Percentiles rank a stretch among this genome's conserved stretches.
phyloP scores from a whole-genome alignment of 2,329 filamentous ascomycete species.

The Fusarium avenaceum region DNA sequence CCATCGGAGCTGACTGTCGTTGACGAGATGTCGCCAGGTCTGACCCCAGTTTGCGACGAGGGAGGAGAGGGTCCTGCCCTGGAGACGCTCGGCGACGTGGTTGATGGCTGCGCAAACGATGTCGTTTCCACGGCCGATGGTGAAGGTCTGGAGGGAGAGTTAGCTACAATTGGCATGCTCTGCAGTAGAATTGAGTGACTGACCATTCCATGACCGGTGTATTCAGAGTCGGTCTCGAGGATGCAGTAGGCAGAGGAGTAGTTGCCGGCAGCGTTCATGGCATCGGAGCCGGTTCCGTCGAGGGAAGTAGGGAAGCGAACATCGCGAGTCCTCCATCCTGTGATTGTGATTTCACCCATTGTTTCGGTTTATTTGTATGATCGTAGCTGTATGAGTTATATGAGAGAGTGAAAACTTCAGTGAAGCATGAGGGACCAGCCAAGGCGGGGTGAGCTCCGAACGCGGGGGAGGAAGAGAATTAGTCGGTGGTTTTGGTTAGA shows the following conservation, averaged over 20 bases:
- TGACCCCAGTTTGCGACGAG: slow-evolving; percentile 86
- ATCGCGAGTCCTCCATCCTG: slow-evolving; percentile 78
- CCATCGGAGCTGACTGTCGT: slow-evolving; percentile 91
- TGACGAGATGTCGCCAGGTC: slow-evolving; percentile 93
- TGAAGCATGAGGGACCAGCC: slow-evolving; percentile 23
- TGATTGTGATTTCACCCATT: slow-evolving; percentile 74
- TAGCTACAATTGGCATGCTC: not conserved
- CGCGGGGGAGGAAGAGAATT: slow-evolving; percentile 41
- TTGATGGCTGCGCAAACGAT: slow-evolving; percentile 89
- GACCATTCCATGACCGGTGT: slow-evolving; percentile 84
- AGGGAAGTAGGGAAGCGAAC: slow-evolving; percentile 91
- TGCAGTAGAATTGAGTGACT: slow-evolving; percentile 4
- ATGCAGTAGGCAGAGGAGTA: slow-evolving; percentile 97
- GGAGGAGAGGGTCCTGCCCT: slow-evolving; percentile 80
- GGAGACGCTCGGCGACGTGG: slow-evolving; percentile 81
- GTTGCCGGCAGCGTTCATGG: slow-evolving; percentile 94
- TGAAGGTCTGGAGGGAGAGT: slow-evolving; percentile 71
- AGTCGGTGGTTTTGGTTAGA: slow-evolving; percentile 1
- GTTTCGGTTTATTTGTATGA: slow-evolving; percentile 14
- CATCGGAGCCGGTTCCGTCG: slow-evolving; percentile 96
- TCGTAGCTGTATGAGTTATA: not conserved
- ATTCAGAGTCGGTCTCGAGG: slow-evolving; percentile 80
- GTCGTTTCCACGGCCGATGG: slow-evolving; percentile 90
- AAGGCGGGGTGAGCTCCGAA: slow-evolving; percentile 42
- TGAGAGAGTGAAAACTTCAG: slow-evolving; percentile 2